Base-by-base conservation (phyloP, 805 yeast species). In the Metschnikowia arizonensis region DNA sequence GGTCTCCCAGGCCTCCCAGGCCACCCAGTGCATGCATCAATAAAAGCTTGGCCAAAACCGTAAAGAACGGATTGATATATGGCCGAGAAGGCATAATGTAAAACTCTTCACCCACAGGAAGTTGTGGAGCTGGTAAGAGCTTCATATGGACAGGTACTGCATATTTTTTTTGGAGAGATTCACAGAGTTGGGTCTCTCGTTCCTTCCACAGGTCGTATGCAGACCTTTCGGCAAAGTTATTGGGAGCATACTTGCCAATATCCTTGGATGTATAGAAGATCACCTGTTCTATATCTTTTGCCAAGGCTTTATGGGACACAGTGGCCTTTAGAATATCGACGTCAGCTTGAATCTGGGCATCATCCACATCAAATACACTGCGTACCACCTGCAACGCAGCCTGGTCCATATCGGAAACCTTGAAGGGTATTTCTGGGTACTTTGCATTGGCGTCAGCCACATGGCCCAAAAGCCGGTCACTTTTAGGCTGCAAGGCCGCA, bases 381-480 rank as follows among this genome's bases (percentile, higher is more conserved):
- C 69, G 72, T 8, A 85, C 55, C 19, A 77, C 62, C n/a, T 24
- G 41, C 7, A 69, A 47, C 43, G 58, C 41, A 1, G 81, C 73
- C 48, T 73, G 69, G 15, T 79, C 77, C 63, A 84, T 77, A 49
- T 83, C 87, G 0, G 70, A 51, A 1, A 81, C 45, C 30, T 73
- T 68, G 56, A 74, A 84, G 0, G 82, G 68, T 1, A 87, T 85
- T 28, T 62, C 62, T 3, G 61, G 58, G 43, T 63, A 68, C 26
- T 53, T 58, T 3, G 47, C 34, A 7, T 25, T 33, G 11, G 48
- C 31, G 35, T 32, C 45, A 12, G 45, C 47, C 19, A 48, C 21
- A 14, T 47, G 42, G 26, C 45, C 30, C 14, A 40, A 11, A 10
- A 21, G 31, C 5, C 36, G 43, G 10, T 28, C 38, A 6, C 28